Evolutionary conservation across 345 rosid species (phyloP).

Genomic region (Camelina neglecta): DNA sequence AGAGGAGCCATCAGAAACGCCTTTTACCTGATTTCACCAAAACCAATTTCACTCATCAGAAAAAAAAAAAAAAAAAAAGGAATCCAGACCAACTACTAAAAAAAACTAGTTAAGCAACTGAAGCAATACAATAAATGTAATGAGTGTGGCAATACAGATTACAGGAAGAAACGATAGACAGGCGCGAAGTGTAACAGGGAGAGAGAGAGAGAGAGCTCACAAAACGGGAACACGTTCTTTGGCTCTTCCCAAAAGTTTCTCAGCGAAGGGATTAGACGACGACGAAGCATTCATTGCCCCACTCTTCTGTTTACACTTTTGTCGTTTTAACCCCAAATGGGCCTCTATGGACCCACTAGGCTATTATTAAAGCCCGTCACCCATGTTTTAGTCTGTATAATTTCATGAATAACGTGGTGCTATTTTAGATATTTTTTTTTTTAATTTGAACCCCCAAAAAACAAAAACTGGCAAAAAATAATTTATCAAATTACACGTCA

Average conservation of each 20-base stretch:
- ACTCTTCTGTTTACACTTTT: background rate
- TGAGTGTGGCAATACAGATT: background rate
- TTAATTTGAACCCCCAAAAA: background rate
- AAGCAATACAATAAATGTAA: conserved; percentile 14
- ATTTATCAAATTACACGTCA: background rate
- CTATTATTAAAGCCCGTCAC: background rate
- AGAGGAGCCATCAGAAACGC: conserved; percentile 46
- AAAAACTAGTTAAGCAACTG: conserved; percentile 13
- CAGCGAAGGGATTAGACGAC: conserved; percentile 6
- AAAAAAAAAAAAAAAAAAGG: too few relatives aligned
- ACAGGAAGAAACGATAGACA: background rate
- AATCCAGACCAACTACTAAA: too few relatives aligned
- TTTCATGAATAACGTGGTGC: background rate
- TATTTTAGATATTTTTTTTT: background rate
- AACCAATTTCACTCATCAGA: conserved; percentile 15
- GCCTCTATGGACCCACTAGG: background rate
- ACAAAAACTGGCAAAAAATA: background rate
- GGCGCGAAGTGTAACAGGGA: background rate
- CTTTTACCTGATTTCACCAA: conserved; percentile 32
- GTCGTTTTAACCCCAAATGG: conserved; percentile 5
- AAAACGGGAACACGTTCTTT: conserved; percentile 4
- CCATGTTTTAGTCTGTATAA: background rate
- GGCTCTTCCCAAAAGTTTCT: conserved; percentile 19
- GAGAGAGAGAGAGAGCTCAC: conserved; percentile 5
- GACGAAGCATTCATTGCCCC: background rate